Conservation (phyloP, 164 flowering plant species). For the Magnolia kwangsiensis region DNA sequence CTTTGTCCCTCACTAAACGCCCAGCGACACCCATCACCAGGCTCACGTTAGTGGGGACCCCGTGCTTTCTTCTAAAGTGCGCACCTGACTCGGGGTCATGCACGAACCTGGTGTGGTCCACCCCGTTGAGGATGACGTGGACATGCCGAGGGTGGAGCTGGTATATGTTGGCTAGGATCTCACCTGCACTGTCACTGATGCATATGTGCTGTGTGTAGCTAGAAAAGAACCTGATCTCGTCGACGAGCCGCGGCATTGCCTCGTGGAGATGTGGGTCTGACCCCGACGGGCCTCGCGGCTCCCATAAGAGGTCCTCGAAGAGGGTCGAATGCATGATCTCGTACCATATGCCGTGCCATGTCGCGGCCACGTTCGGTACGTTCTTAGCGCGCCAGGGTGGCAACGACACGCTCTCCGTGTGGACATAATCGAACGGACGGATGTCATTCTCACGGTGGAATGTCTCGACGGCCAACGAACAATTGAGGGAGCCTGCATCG, state of each 20-base stretch:
- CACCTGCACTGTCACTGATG: conserved; percentile 86
- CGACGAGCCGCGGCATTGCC: conserved; percentile 41
- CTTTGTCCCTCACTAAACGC: conserved; percentile 59
- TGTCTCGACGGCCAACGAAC: conserved; percentile 62
- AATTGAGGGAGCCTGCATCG: conserved; percentile 56
- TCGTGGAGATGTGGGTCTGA: conserved; percentile 38
- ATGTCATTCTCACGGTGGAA: conserved; percentile 40
- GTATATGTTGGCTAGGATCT: conserved; percentile 41
- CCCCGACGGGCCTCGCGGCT: background rate
- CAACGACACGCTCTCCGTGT: conserved; percentile 84
- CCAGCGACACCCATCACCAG: conserved; percentile 63
- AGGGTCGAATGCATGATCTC: conserved; percentile 71
- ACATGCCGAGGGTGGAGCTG: conserved; percentile 44
- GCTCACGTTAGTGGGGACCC: conserved; percentile 39
- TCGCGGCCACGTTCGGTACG: conserved; percentile 58
- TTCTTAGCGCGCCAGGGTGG: conserved; percentile 63
- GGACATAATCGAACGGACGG: conserved; percentile 69
- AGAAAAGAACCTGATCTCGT: conserved; percentile 76
- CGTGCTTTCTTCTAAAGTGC: conserved; percentile 27
- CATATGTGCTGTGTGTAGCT: conserved; percentile 70
- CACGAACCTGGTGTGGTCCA: conserved; percentile 33
- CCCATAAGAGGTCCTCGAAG: conserved; percentile 51
- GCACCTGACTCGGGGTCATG: conserved; percentile 28
- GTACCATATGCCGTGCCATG: conserved; percentile 87
- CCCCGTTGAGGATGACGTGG: conserved; percentile 68